A percentile compares a stretch with the other conserved stretches of the same genome.
Conservation (phyloP, 2,329 filamentous ascomycete genomes). For the Triangularia verruculosa region DNA sequence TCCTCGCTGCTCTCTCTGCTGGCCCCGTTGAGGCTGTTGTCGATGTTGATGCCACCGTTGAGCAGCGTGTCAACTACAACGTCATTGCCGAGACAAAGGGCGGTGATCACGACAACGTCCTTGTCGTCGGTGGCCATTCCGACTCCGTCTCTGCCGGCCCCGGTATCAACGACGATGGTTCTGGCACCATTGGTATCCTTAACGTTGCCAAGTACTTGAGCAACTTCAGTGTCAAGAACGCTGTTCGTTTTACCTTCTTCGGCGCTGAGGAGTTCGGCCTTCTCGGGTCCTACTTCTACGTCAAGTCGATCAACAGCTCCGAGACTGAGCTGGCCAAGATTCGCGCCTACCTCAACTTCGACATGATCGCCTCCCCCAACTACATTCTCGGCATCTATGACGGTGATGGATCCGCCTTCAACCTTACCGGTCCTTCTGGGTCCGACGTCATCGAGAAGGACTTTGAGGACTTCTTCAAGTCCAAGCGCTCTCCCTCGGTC, state of each 20-base stretch:
- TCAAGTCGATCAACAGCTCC: slow-evolving; percentile 37
- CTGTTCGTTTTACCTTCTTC: slow-evolving; percentile 61
- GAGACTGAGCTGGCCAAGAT: slow-evolving; percentile 49
- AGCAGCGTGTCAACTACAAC: slow-evolving; percentile 26
- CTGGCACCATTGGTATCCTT: slow-evolving; percentile 27
- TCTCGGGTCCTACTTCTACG: slow-evolving; percentile 55
- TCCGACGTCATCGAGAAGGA: slow-evolving; percentile 58
- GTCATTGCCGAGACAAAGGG: slow-evolving; percentile 29
- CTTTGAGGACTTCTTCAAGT: slow-evolving; percentile 54
- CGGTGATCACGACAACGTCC: slow-evolving; percentile 28
- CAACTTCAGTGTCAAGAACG: slow-evolving; percentile 41
- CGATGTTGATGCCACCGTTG: slow-evolving; percentile 19
- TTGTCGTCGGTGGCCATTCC: slow-evolving; percentile 25
- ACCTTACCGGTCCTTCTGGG: slow-evolving; percentile 46
- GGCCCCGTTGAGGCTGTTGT: slow-evolving; percentile 35
- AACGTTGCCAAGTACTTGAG: slow-evolving; percentile 25
- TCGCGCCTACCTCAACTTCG: slow-evolving; percentile 55
- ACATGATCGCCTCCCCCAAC: slow-evolving; percentile 54
- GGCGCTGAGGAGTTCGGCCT: slow-evolving; percentile 55
- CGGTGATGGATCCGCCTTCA: slow-evolving; percentile 60
- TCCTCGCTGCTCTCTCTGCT: slow-evolving; percentile 32
- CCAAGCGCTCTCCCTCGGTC: slow-evolving; percentile 49
- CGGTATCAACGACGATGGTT: slow-evolving; percentile 29
- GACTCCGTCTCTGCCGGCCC: slow-evolving; percentile 28
- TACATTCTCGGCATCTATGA: slow-evolving; percentile 55